phyloP scores from a whole-genome alignment of 2,329 filamentous ascomycete genomes.

The Colletotrichum limetticola region DNA sequence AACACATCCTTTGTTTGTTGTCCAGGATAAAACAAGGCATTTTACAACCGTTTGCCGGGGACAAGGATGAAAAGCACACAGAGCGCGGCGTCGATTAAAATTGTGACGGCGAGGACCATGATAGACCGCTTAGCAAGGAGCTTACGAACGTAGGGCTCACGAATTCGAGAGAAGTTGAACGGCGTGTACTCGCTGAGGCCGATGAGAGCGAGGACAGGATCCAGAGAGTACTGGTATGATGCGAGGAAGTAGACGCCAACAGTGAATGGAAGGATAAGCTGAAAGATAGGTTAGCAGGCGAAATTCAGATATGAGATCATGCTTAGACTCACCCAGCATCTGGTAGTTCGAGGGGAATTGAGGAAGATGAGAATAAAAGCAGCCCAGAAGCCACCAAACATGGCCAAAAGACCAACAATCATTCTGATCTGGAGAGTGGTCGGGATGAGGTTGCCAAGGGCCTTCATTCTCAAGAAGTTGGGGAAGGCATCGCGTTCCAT shows the following conservation, averaged over 20 bases:
- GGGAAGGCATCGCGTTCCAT: constrained; percentile 99
- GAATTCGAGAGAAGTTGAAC: constrained; percentile 87
- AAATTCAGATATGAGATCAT: not conserved
- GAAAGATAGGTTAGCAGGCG: constrained; percentile 30
- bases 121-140: constrained; percentile 85
- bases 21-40: constrained; percentile 2
- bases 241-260: constrained; percentile 88
- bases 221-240: constrained; percentile 95
- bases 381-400: constrained; percentile 95
- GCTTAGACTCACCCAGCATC: constrained; percentile 80
- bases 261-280: constrained; percentile 87
- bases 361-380: constrained; percentile 95
- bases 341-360: constrained; percentile 76
- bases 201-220: constrained; percentile 88
- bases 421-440: constrained; percentile 88
- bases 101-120: constrained; percentile 81
- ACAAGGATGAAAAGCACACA: constrained; percentile 95
- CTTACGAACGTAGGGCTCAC: constrained; percentile 90
- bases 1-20: constrained; percentile 9
- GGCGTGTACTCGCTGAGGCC: constrained; percentile 97
- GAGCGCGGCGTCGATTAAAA: constrained; percentile 82
- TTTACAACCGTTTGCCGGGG: constrained; percentile 82
- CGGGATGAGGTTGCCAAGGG: constrained; percentile 93
- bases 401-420: constrained; percentile 83
- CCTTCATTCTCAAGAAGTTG: constrained; percentile 93